Conservation (phyloP, 2,329 filamentous ascomycete genomes). For the Alternaria arborescens region DNA sequence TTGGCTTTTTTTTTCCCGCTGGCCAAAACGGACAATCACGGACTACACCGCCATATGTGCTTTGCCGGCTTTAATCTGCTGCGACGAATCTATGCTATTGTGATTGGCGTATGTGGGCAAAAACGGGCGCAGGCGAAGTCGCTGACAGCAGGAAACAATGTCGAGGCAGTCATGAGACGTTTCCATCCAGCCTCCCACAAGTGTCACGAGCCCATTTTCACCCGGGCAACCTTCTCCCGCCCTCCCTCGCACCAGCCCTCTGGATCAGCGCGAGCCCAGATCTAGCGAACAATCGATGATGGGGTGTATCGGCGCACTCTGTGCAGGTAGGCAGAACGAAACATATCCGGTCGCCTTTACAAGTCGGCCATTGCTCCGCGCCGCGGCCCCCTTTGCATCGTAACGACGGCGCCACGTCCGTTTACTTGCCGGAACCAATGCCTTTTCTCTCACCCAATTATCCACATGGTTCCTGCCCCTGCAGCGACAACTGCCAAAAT, state of each 20-base stretch:
- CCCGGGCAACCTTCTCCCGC: neutral
- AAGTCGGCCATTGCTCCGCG: conserved; percentile 4
- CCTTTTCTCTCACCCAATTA: neutral
- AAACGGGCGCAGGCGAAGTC: neutral
- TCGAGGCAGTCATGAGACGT: conserved; percentile 16
- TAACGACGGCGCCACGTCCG: conserved; percentile 3
- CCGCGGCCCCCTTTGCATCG: conserved; percentile 6
- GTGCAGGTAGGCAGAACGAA: conserved; percentile 1
- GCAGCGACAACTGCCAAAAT: conserved; percentile 10
- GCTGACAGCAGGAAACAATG: conserved; percentile 10
- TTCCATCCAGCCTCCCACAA: neutral
- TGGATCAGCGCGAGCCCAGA: neutral
- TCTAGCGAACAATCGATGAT: conserved; percentile 3
- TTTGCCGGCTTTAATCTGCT: conserved; percentile 10
- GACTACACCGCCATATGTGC: conserved; percentile 17
- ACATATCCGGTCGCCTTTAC: conserved; percentile 3
- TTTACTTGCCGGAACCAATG: conserved; percentile 5
- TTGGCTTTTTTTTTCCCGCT: conserved; percentile 2
- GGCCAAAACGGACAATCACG: neutral
- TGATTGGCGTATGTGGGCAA: conserved; percentile 4
- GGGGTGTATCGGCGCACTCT: neutral
- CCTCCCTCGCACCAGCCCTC: conserved; percentile 1
- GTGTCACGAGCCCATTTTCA: conserved; percentile 10
- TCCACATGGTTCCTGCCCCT: conserved; percentile 14
- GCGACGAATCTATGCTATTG: neutral